Conservation (phyloP, 345 rosid species). For the Brassica juncea region DNA sequence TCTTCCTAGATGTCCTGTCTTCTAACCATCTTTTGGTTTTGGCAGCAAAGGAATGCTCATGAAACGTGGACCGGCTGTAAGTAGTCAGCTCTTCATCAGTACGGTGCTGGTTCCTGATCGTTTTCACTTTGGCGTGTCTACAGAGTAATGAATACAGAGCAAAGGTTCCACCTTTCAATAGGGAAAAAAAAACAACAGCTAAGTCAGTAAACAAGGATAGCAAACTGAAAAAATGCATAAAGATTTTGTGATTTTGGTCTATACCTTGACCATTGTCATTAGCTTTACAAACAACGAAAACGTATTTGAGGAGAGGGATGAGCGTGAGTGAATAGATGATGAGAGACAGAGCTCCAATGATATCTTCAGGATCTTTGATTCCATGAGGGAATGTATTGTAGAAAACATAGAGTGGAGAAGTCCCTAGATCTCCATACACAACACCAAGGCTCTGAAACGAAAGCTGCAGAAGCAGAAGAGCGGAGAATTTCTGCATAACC, state of each 20-base stretch:
- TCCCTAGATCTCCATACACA: not conserved
- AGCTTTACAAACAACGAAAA: not conserved
- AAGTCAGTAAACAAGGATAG: not conserved
- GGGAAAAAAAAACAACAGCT: not conserved
- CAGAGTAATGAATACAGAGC: slow-evolving; percentile 84
- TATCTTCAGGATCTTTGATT: slow-evolving; percentile 55
- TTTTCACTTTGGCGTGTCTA: slow-evolving; percentile 82
- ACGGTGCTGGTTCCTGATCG: slow-evolving; percentile 87
- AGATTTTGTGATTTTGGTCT: not conserved
- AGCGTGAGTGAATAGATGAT: slow-evolving; percentile 35
- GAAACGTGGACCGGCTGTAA: slow-evolving; percentile 81
- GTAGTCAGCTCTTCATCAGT: slow-evolving; percentile 97
- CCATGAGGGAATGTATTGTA: slow-evolving; percentile 18
- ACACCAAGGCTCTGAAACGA: not conserved
- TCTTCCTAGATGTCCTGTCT: slow-evolving; percentile 53
- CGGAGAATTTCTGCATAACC: too few species aligned
- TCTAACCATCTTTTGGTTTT: slow-evolving; percentile 90
- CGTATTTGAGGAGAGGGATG: not conserved
- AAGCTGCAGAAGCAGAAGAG: too few species aligned
- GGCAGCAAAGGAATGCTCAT: slow-evolving; percentile 84
- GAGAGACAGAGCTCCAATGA: slow-evolving; percentile 69
- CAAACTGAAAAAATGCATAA: not conserved
- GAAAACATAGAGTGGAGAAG: not conserved
- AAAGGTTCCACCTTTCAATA: slow-evolving; percentile 76
- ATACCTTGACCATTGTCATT: not conserved